phyloP scores from a whole-genome alignment of 164 flowering plant species.

The Malania oleifera region DNA sequence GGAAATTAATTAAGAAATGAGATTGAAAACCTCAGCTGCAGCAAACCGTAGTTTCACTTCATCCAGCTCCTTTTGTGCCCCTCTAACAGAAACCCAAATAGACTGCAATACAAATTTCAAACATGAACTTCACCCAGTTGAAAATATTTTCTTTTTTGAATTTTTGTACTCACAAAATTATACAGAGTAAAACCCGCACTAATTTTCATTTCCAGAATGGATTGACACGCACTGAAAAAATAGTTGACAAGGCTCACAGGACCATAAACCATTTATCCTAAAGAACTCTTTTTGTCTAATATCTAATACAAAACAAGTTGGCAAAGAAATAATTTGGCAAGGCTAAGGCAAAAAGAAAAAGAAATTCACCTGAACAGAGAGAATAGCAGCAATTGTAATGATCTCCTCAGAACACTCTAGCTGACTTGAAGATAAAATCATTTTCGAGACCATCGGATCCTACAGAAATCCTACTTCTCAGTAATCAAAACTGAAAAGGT shows the following conservation, averaged over 20 bases:
- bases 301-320: not conserved
- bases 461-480: not conserved
- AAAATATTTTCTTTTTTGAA: not conserved
- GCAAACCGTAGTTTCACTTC: slow-evolving; percentile 92
- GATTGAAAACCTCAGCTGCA: slow-evolving; percentile 77
- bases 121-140: not conserved
- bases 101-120: slow-evolving; percentile 50
- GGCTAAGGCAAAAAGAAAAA: too few species aligned
- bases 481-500: not conserved
- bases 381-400: slow-evolving; percentile 2
- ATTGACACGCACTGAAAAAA: not conserved
- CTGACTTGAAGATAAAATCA: slow-evolving; percentile 6
- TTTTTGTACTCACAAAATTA: not conserved
- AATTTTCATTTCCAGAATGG: not conserved
- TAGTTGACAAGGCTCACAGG: not conserved
- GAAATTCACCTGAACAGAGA: slow-evolving; percentile 16
- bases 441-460: slow-evolving; percentile 9
- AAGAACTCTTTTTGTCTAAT: not conserved
- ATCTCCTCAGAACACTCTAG: slow-evolving; percentile 5
- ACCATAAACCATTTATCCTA: not conserved
- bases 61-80: slow-evolving; percentile 80
- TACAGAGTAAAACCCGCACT: not conserved
- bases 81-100: slow-evolving; percentile 75
- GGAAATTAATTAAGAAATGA: not conserved
- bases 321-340: not conserved